Evolutionary conservation across 2,329 filamentous ascomycete species (phyloP).

Genomic region (Dactylellina haptotyla): DNA sequence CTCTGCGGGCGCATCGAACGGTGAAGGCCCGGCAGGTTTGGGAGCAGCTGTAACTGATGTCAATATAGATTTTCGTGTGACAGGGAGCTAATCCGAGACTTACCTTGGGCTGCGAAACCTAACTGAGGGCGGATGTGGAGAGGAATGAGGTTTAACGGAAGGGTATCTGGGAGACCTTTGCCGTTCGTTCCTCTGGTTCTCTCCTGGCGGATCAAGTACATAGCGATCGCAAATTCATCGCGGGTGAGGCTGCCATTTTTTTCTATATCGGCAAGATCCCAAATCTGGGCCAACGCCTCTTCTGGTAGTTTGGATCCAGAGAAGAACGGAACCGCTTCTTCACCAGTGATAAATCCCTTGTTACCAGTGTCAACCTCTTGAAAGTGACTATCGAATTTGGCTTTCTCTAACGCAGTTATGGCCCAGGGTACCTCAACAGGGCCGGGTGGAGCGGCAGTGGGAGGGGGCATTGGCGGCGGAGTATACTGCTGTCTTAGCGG

Average conservation of each 20-base stretch:
- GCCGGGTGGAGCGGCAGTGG: constrained; percentile 61
- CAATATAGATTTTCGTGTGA: no score
- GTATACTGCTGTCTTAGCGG: constrained; percentile 68
- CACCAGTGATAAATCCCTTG: constrained; percentile 86
- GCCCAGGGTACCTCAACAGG: constrained; percentile 76
- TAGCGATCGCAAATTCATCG: constrained; percentile 95
- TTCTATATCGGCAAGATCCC: constrained; percentile 95
- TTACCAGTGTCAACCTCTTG: constrained; percentile 81
- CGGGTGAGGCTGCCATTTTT: constrained; percentile 84
- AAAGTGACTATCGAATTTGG: constrained; percentile 87
- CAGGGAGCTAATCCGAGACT: not conserved
- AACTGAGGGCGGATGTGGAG: constrained; percentile 76
- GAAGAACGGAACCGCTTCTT: constrained; percentile 93
- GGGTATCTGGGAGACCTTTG: constrained; percentile 73
- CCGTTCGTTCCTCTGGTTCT: constrained; percentile 70
- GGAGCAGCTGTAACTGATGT: constrained; percentile 15
- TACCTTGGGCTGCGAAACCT: constrained; percentile 31
- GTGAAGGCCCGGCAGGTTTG: constrained; percentile 61
- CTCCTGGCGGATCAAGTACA: constrained; percentile 95
- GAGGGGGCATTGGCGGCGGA: constrained; percentile 64
- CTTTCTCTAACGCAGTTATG: constrained; percentile 83
- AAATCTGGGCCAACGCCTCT: constrained; percentile 90
- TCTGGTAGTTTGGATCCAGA: constrained; percentile 90
- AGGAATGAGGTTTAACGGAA: constrained; percentile 84
- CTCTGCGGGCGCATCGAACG: constrained; percentile 65